phyloP scores from a whole-genome alignment of 1,284 basidiomycete genomes.

The Pholiota adiposa region DNA sequence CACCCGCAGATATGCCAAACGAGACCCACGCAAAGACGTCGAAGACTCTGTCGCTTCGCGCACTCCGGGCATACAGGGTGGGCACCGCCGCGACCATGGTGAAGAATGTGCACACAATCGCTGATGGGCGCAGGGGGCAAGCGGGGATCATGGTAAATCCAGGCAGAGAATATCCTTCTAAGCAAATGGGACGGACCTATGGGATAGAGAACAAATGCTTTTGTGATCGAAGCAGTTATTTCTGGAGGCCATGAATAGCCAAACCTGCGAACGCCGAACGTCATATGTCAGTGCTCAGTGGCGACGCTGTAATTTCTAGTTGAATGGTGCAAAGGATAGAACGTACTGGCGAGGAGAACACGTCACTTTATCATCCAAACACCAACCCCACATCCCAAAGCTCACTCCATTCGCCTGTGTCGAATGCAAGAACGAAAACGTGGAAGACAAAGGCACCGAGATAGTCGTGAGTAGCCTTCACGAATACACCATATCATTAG shows the following conservation, averaged over 20 bases:
- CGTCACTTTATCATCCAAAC: conserved; percentile 31
- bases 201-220: conserved; percentile 37
- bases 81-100: conserved; percentile 32
- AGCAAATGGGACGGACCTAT: conserved; percentile 27
- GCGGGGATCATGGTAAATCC: background rate
- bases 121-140: conserved; percentile 20
- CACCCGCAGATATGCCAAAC: conserved; percentile 29
- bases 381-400: conserved; percentile 45
- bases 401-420: conserved; percentile 37
- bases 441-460: conserved; percentile 33
- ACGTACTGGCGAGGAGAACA: conserved; percentile 34
- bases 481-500: background rate
- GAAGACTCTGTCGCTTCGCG: conserved; percentile 31
- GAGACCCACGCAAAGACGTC: conserved; percentile 28
- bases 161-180: background rate
- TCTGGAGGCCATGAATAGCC: conserved; percentile 41
- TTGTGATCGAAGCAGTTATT: conserved; percentile 34
- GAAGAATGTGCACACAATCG: conserved; percentile 29
- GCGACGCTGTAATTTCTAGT: background rate
- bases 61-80: conserved; percentile 23
- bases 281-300: background rate
- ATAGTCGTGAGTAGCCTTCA: conserved; percentile 34
- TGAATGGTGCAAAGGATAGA: background rate
- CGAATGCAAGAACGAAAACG: conserved; percentile 37
- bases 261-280: conserved; percentile 25